A percentile compares a stretch with the other conserved stretches of the same genome.
Evolutionary conservation across 1,284 basidiomycete genomes (phyloP).

Genomic region (Neonothopanus nambi): DNA sequence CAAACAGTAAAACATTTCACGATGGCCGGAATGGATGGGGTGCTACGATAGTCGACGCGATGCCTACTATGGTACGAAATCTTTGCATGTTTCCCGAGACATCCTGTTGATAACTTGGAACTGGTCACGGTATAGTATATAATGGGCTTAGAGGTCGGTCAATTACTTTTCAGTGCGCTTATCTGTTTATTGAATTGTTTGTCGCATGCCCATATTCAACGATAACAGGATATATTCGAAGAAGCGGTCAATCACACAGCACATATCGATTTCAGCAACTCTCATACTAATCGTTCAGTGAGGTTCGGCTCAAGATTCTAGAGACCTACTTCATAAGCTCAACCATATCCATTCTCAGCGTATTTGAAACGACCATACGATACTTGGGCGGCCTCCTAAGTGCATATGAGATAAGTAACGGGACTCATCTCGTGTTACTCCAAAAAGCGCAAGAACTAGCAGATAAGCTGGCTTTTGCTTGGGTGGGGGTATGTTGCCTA

Average conservation of each 20-base stretch:
- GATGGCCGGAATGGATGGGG: slow-evolving; percentile 55
- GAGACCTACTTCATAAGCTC: neutral
- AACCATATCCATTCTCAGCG: slow-evolving; percentile 30
- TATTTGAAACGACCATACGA: slow-evolving; percentile 80
- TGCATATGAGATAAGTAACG: slow-evolving; percentile 71
- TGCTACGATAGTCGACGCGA: slow-evolving; percentile 48
- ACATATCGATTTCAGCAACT: slow-evolving; percentile 46
- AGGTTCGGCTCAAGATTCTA: slow-evolving; percentile 34
- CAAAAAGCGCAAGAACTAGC: slow-evolving; percentile 60
- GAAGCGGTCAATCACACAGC: slow-evolving; percentile 44
- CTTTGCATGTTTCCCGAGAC: too few species aligned
- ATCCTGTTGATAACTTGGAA: slow-evolving; percentile 10
- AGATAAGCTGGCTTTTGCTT: slow-evolving; percentile 54
- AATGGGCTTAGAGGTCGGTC: slow-evolving; percentile 43
- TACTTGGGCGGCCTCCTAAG: slow-evolving; percentile 58
- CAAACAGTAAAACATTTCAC: slow-evolving; percentile 36
- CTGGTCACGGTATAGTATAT: slow-evolving; percentile 31
- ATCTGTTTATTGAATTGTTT: neutral
- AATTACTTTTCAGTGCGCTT: neutral
- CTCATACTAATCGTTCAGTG: slow-evolving; percentile 39
- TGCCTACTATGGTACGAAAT: slow-evolving; percentile 24
- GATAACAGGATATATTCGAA: slow-evolving; percentile 41
- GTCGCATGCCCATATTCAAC: neutral
- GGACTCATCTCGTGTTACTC: slow-evolving; percentile 45
- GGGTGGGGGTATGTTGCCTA: slow-evolving; percentile 19